A percentile compares a stretch with the other conserved stretches of the same genome.
Conservation (phyloP, 352 stramenopile genomes). For the Globisporangium echinulatum region DNA sequence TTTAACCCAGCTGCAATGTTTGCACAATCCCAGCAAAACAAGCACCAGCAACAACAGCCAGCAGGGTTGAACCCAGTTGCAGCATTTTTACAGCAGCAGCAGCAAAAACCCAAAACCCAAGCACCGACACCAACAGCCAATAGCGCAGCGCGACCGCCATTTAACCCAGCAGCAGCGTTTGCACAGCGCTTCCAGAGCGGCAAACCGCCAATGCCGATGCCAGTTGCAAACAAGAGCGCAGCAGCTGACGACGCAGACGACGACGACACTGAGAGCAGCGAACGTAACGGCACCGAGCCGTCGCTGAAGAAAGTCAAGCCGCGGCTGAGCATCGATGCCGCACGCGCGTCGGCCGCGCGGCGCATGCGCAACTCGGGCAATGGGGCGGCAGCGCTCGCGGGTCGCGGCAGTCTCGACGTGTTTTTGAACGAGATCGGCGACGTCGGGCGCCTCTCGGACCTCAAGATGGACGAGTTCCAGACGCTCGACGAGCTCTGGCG, state of each 20-base stretch:
- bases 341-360: slow-evolving; percentile 59
- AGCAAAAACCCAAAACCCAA: slow-evolving; percentile 21
- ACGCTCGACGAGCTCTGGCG: slow-evolving; percentile 77
- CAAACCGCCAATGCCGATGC: slow-evolving; percentile 32
- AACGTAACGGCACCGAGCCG: slow-evolving; percentile 32
- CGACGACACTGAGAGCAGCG: slow-evolving; percentile 21
- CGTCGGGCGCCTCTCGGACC: slow-evolving; percentile 70
- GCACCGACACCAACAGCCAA: not conserved
- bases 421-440: slow-evolving; percentile 81
- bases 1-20: slow-evolving; percentile 60
- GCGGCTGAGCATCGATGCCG: slow-evolving; percentile 68
- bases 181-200: slow-evolving; percentile 45
- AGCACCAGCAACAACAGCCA: slow-evolving; percentile 11
- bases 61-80: slow-evolving; percentile 33
- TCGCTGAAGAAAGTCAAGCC: slow-evolving; percentile 74
- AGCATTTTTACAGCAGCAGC: slow-evolving; percentile 48
- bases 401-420: slow-evolving; percentile 57
- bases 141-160: slow-evolving; percentile 13
- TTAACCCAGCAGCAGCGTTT: slow-evolving; percentile 49
- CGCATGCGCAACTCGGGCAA: slow-evolving; percentile 59
- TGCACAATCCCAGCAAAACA: slow-evolving; percentile 27
- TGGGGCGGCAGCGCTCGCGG: slow-evolving; percentile 31
- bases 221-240: slow-evolving; percentile 19
- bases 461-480: slow-evolving; percentile 85
- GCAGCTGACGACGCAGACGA: slow-evolving; percentile 28